Evolutionary conservation across 345 rosid genomes (phyloP).

Genomic region (Lagerstroemia speciosa): DNA sequence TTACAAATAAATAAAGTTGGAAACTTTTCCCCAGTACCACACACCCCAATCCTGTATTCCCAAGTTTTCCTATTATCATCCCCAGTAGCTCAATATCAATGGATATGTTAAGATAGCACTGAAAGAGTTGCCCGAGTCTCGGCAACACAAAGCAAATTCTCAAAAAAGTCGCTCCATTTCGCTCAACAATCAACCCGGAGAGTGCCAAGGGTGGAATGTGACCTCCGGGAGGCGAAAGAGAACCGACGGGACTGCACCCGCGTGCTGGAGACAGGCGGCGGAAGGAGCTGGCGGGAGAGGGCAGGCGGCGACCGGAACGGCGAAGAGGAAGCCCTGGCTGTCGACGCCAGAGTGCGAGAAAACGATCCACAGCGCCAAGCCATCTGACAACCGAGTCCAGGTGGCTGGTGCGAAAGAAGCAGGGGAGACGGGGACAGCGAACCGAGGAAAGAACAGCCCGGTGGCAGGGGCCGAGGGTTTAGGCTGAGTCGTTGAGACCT

Average conservation of each 20-base stretch:
- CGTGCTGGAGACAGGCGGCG: conserved; percentile 36
- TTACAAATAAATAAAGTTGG: too few species aligned
- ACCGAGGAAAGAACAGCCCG: too few species aligned
- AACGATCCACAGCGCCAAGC: conserved; percentile 45
- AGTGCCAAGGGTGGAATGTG: conserved; percentile 3
- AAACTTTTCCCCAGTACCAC: too few species aligned
- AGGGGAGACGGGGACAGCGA: not conserved
- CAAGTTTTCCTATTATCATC: too few species aligned
- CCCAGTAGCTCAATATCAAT: too few species aligned
- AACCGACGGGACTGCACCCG: conserved; percentile 53
- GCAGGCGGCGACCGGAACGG: conserved; percentile 45
- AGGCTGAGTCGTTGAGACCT: too few species aligned
- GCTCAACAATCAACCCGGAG: not conserved
- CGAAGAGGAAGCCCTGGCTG: conserved; percentile 46
- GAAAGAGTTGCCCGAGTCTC: not conserved
- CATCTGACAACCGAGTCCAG: conserved; percentile 15
- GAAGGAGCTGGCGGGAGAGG: conserved; percentile 56
- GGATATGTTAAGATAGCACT: not conserved
- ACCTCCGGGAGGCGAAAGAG: conserved; percentile 59
- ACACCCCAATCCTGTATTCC: too few species aligned
- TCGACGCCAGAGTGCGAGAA: conserved; percentile 33
- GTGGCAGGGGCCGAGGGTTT: conserved; percentile 2
- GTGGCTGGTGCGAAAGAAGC: not conserved
- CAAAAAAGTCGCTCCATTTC: not conserved
- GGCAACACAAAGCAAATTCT: not conserved